Percentiles rank a stretch among this genome's conserved stretches.
These are phyloP conservation scores for Phaseolus lunatus DNA, from an alignment of 306 rosid species.

Conservation along the genomic window DNA sequence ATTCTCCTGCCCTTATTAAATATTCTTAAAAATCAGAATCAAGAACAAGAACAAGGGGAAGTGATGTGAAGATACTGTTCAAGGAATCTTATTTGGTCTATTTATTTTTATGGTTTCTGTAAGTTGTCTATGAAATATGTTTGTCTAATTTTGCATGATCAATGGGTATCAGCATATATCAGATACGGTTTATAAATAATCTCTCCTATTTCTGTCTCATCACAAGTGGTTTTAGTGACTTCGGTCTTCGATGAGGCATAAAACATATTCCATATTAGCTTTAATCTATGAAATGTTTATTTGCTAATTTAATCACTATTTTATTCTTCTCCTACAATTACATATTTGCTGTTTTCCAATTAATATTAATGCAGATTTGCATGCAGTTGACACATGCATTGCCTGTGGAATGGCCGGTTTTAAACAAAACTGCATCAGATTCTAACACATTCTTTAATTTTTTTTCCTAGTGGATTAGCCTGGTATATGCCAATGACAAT, in stretches of 20 bases:
- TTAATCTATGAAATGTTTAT: constrained; percentile 44
- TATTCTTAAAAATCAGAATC: constrained; percentile 71
- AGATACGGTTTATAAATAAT: constrained; percentile 36
- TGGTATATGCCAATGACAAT: constrained; percentile 58
- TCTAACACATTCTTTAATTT: constrained; percentile 32
- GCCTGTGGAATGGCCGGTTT: constrained; percentile 42
- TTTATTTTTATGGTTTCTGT: constrained; percentile 42
- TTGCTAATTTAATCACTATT: constrained; percentile 40
- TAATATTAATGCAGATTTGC: constrained; percentile 45
- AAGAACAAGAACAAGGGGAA: constrained; percentile 49
- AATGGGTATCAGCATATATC: constrained; percentile 48
- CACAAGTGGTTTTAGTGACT: constrained; percentile 34
- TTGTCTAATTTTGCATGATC: constrained; percentile 35
- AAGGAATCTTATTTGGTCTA: constrained; percentile 49
- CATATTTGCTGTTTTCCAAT: constrained; percentile 39
- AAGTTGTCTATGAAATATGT: constrained; percentile 33
- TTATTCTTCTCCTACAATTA: constrained; percentile 38
- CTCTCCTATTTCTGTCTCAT: constrained; percentile 20
- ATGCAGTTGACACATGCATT: constrained; percentile 48
- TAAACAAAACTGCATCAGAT: constrained; percentile 47
- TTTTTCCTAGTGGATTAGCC: constrained; percentile 37
- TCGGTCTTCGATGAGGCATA: constrained; percentile 32
- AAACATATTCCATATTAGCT: constrained; percentile 52
- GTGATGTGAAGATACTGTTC: constrained; percentile 59
- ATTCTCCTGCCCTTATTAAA: constrained; percentile 60